These are phyloP conservation scores for Prunella vulgaris DNA, from an alignment of 257 asterid genomes.

Conservation along the genomic window DNA sequence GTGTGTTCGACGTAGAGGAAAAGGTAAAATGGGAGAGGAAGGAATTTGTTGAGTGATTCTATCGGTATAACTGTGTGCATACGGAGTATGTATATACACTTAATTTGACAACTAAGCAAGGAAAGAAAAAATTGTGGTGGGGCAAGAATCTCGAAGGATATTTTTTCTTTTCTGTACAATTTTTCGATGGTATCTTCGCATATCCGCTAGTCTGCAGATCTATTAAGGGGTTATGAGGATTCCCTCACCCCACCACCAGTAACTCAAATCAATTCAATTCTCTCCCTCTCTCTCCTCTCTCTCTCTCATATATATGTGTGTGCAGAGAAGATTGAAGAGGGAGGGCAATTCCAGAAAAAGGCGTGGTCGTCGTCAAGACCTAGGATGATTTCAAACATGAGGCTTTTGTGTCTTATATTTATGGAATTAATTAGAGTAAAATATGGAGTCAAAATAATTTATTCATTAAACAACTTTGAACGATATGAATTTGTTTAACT, in stretches of 20 bases:
- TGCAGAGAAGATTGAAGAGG: background rate
- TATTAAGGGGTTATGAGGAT: slow-evolving; percentile 20
- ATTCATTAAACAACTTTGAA: no score
- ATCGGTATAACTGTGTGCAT: background rate
- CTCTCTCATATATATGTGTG: background rate
- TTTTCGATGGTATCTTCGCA: slow-evolving; percentile 16
- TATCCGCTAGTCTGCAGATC: slow-evolving; percentile 30
- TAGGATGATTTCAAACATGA: background rate
- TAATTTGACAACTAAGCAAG: slow-evolving; percentile 13
- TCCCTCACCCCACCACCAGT: background rate
- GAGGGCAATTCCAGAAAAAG: background rate
- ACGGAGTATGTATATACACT: background rate
- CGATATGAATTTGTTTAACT: no score
- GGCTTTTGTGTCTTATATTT: background rate
- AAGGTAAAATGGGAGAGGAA: slow-evolving; percentile 10
- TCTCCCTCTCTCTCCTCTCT: slow-evolving; percentile 8
- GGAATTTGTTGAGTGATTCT: slow-evolving; percentile 9
- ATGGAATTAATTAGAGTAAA: no score
- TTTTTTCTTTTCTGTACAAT: slow-evolving; percentile 5
- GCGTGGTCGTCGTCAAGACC: background rate
- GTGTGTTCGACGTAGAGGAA: background rate
- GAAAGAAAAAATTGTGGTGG: background rate
- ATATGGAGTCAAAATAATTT: no score
- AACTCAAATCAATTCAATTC: background rate
- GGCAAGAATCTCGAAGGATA: slow-evolving; percentile 27